A percentile compares a stretch with the other conserved stretches of the same genome.
Conservation (phyloP, 2,329 filamentous ascomycete genomes). For the Trichophyton rubrum region DNA sequence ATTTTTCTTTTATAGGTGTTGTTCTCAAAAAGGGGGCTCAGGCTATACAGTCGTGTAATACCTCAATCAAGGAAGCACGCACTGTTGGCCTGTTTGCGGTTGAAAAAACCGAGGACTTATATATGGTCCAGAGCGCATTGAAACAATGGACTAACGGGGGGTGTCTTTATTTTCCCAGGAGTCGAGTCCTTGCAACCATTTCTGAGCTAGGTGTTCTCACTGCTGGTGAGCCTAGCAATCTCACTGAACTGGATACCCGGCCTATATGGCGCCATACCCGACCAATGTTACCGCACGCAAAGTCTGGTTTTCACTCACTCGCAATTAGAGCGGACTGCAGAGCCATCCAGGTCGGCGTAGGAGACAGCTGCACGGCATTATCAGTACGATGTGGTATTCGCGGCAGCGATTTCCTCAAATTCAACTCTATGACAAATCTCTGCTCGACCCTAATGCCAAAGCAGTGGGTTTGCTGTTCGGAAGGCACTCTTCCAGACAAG, state of each 20-base stretch:
- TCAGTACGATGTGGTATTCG: slow-evolving; percentile 3
- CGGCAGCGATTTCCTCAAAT: neutral
- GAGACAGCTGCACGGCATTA: slow-evolving; percentile 4
- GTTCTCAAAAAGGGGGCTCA: neutral
- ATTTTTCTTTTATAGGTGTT: neutral
- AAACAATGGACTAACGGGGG: neutral
- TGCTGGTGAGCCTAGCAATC: neutral
- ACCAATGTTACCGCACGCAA: neutral
- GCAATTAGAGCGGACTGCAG: neutral
- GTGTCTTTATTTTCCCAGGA: neutral
- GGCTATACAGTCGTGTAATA: neutral
- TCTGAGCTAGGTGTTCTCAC: neutral
- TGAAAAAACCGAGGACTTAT: neutral
- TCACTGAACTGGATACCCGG: neutral
- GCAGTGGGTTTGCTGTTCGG: slow-evolving; percentile 28
- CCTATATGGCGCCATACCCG: neutral
- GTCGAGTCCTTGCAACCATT: neutral
- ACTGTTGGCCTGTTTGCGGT: neutral
- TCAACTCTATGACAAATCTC: slow-evolving; percentile 17
- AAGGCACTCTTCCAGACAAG: slow-evolving; percentile 24
- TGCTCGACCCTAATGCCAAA: slow-evolving; percentile 23
- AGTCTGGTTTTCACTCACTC: neutral
- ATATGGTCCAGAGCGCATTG: neutral
- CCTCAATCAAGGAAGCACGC: neutral
- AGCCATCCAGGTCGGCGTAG: slow-evolving; percentile 13